Base-by-base conservation (phyloP, 345 rosid species). In the Citrus mangshanensis region DNA sequence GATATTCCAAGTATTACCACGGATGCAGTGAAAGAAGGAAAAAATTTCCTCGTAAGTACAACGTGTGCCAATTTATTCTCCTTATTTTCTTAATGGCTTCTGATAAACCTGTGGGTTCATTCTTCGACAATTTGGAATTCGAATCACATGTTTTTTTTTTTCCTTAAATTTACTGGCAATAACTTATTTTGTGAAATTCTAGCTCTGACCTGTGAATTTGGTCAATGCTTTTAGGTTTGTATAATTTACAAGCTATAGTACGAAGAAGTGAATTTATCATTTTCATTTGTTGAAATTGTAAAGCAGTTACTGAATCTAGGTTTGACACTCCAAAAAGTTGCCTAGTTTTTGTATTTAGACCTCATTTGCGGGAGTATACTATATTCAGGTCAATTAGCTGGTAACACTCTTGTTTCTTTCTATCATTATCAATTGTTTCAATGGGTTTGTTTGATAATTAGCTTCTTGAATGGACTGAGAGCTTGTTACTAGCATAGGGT, bases 11-110 rank as follows among this genome's bases (percentile, higher is more conserved):
- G 58, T 81, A 82, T 80, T 94, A 84, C 81, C 83, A 85, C 66
- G 98, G 98, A 84, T 97, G 99, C 89, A 92, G 98, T 78, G 86
- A 85, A 70, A 92, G 97, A 84, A 89, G 95, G 70, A 87, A 87
- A 72, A 85, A 81, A 64, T 94, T 89, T 79, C 74, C 86, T 34
- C 82, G 99, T 97, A 87, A 84, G 97, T 87, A 63, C n/a, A 3
- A 19, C 9, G 14, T 58, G 22, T 64, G 67, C 68, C 42, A 37
- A 35, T 75, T 30, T 67, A 18, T 2, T 46, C 51, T 46, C 51
- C 51, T 42, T 46, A 13, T 13, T 12, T 46, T 46, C 18, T 46
- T 46, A 46, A 13, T 13, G 51, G 51, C 51, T 12, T 12, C 51
- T 1, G 51, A 46, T 46, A 46, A 46, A 46, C 13, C 51, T 1